phyloP scores from a whole-genome alignment of 495 filamentous ascomycete species.

The Penicillium roqueforti region DNA sequence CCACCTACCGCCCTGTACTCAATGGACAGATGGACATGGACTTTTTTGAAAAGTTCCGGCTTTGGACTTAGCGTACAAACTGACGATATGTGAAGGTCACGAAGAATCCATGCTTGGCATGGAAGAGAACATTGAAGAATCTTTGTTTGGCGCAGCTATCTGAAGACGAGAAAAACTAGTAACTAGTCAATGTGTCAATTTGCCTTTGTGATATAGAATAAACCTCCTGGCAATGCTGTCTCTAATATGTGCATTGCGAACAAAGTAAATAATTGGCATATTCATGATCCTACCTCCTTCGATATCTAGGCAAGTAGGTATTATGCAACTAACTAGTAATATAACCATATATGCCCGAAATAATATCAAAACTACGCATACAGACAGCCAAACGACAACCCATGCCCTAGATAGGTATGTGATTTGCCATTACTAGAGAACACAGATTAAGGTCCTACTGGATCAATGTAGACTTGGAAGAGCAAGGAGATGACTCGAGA shows the following conservation, averaged over 20 bases:
- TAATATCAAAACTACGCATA: background rate
- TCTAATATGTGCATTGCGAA: background rate
- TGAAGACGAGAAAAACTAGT: background rate
- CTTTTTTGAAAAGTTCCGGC: background rate
- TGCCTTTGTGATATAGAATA: background rate
- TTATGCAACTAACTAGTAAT: background rate
- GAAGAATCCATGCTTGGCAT: background rate
- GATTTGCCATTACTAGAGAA: no score
- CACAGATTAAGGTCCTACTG: background rate
- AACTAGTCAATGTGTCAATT: background rate
- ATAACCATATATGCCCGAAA: background rate
- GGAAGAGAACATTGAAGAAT: background rate
- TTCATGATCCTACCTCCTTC: background rate
- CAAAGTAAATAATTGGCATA: background rate
- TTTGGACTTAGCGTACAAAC: background rate
- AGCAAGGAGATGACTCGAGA: slow-evolving; percentile 16
- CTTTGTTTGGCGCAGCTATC: background rate
- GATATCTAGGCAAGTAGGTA: background rate
- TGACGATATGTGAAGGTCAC: background rate
- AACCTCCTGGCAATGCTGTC: background rate
- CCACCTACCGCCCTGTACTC: background rate
- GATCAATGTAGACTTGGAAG: slow-evolving; percentile 1
- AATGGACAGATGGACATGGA: background rate
- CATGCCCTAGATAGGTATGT: background rate
- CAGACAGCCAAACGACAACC: background rate